phyloP scores from a whole-genome alignment of 78 protist species.

The Dictyostelium intermedium region DNA sequence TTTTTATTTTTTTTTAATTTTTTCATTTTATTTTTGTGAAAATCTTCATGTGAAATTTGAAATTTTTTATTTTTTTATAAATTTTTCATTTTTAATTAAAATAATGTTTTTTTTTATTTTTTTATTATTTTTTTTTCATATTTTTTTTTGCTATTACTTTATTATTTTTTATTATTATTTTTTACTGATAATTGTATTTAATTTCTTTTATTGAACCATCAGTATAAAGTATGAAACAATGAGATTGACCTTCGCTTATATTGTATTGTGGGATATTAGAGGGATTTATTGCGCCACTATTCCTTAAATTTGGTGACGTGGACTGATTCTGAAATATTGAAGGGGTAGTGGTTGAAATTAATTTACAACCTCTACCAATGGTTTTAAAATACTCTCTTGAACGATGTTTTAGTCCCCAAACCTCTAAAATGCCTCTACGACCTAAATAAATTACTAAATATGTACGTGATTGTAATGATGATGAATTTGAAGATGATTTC shows the following conservation, averaged over 20 bases:
- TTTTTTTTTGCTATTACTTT: neutral
- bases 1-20: too few species aligned
- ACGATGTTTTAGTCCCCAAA: slow-evolving; percentile 74
- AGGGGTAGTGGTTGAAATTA: slow-evolving; percentile 11
- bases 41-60: neutral
- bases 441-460: slow-evolving; percentile 72
- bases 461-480: neutral
- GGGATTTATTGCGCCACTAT: neutral
- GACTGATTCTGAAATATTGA: neutral
- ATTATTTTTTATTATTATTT: neutral
- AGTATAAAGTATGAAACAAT: slow-evolving; percentile 12
- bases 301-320: neutral
- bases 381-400: slow-evolving; percentile 42
- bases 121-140: neutral
- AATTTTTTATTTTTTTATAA: neutral
- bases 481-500: neutral
- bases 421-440: slow-evolving; percentile 67
- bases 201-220: neutral
- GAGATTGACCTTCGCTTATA: neutral
- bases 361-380: slow-evolving; percentile 67
- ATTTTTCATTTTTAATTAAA: too few species aligned
- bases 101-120: neutral
- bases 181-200: neutral
- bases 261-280: neutral
- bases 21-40: too few species aligned